Evolutionary conservation across 2,329 filamentous ascomycete genomes (phyloP), one percentile per base, ranked within the genome.

Genomic region (Ascochyta lentis): DNA sequence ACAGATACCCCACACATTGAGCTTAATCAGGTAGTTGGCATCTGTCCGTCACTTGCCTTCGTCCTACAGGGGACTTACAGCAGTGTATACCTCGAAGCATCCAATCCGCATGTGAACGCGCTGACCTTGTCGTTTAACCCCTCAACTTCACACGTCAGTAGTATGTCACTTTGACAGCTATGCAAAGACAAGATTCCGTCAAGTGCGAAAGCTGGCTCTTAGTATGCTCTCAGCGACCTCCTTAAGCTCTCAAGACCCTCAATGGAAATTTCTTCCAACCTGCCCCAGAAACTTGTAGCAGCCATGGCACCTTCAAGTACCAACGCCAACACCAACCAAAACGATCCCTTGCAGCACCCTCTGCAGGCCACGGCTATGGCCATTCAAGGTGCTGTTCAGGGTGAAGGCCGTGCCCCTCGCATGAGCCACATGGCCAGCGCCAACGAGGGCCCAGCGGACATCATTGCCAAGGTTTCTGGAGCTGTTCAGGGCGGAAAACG

Each of bases 401-500:
- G 71, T 6, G 79, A 81, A 53, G 70, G 70, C 29, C 72, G 78
- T 12, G 69, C 68, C 12, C 68, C 73, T 9, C 72, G 76, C 16
- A 58, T 72, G 40, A 72, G 65, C 50, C 77, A 81, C 54, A 78
- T 80, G 75, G 63, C 53, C 5, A 62, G 60, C 10, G 75, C 80
- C 43, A 84, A 84, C 54, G 80, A 84, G 52, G 82, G 82, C 0
- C 81, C 82, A 9, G 80, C 79, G 19, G 79, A 80, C 57, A 81
- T 83, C 35, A 80, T 79, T 39, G 79, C 78, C 3, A 83, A 83
- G 65, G 76, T 84, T 1, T 79, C 81, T 1, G 81, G 82, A 12
- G 71, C 77, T 13, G 71, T 76, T 1, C 60, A 72, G 6, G 79
- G 76, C 9, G 80, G 81, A 6, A 82, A 80, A 64, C 71, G 80